These are phyloP conservation scores for Heliamphora pulchella DNA, from an alignment of 179 eudicot genomes.

Conservation along the genomic window DNA sequence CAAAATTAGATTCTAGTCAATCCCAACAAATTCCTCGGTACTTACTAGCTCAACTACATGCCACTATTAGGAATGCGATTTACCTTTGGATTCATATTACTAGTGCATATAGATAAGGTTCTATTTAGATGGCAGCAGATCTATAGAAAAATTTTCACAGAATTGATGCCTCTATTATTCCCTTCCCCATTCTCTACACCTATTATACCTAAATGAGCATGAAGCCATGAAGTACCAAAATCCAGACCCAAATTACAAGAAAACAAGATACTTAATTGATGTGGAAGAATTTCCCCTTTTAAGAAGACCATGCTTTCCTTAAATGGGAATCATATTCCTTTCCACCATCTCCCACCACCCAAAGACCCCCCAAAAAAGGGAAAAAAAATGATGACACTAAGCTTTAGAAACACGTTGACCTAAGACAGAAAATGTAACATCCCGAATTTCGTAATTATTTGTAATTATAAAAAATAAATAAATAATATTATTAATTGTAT, in stretches of 20 bases:
- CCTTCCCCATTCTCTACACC: background rate
- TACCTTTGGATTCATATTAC: background rate
- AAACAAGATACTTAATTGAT: background rate
- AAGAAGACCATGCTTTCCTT: background rate
- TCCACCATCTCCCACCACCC: background rate
- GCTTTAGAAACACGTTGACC: background rate
- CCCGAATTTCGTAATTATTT: too few relatives aligned
- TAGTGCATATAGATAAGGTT: background rate
- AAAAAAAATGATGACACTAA: background rate
- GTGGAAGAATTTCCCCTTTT: background rate
- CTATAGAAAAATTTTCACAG: background rate
- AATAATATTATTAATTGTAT: too few relatives aligned
- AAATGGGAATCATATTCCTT: constrained; percentile 1
- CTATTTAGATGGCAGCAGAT: background rate
- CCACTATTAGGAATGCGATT: background rate
- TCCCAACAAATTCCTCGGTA: background rate
- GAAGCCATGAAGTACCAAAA: background rate
- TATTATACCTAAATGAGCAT: background rate
- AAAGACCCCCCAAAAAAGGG: background rate
- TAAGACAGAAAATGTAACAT: background rate
- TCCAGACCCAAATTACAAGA: background rate
- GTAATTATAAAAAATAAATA: too few relatives aligned
- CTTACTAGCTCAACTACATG: background rate
- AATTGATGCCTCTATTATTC: background rate
- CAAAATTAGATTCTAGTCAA: too few relatives aligned